Evolutionary conservation across 2,329 filamentous ascomycete genomes (phyloP).

Genomic region (Aspergillus unguis): DNA sequence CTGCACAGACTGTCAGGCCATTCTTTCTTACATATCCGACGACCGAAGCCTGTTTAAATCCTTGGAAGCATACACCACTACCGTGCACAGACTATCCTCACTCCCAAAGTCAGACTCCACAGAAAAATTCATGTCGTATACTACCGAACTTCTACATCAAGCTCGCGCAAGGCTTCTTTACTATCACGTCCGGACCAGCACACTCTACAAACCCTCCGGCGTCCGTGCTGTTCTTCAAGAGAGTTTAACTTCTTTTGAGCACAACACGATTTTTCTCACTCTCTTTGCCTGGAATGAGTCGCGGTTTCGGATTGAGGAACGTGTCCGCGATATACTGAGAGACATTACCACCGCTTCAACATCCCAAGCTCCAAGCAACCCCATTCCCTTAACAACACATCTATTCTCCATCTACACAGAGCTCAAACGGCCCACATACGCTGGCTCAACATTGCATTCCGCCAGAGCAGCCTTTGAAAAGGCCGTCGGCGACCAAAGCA

Average conservation of each 20-base stretch:
- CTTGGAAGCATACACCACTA: conserved; percentile 41
- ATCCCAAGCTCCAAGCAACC: conserved; percentile 17
- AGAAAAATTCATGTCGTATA: conserved; percentile 28
- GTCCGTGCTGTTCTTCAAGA: conserved; percentile 60
- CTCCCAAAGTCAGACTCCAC: conserved; percentile 41
- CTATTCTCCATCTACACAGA: conserved; percentile 57
- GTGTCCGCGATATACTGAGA: conserved; percentile 65
- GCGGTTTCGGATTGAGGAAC: conserved; percentile 69
- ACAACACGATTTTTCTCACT: conserved; percentile 71
- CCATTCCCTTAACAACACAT: conserved; percentile 46
- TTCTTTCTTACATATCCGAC: conserved; percentile 65
- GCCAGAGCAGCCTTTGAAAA: conserved; percentile 55
- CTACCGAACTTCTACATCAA: conserved; percentile 65
- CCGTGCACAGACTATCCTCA: conserved; percentile 43
- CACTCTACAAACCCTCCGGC: conserved; percentile 64
- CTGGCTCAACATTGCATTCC: conserved; percentile 50
- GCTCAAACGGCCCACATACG: conserved; percentile 42
- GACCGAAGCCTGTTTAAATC: conserved; percentile 32
- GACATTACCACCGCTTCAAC: conserved; percentile 34
- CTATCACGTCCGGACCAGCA: conserved; percentile 59
- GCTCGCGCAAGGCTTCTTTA: conserved; percentile 64
- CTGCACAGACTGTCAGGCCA: conserved; percentile 59
- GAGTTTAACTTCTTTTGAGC: conserved; percentile 65
- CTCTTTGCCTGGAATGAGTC: conserved; percentile 72
- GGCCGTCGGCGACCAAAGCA: conserved; percentile 40